Conservation (phyloP, 805 yeast species). For the Nakazawaea peltata region DNA sequence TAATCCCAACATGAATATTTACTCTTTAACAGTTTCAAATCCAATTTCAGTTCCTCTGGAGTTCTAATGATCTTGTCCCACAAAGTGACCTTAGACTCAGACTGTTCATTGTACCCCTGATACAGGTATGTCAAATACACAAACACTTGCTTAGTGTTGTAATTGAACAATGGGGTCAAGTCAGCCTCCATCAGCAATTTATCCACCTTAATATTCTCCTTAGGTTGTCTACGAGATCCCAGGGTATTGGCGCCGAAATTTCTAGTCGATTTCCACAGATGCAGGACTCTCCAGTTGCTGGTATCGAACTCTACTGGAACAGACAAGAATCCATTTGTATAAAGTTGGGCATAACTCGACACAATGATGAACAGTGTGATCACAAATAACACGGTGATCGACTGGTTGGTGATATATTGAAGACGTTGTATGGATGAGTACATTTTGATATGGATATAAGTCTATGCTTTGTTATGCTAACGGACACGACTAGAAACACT, state of each 20-base stretch:
- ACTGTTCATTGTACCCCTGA: slow-evolving; percentile 32
- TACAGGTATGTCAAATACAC: slow-evolving; percentile 86
- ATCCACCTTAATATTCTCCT: slow-evolving; percentile 61
- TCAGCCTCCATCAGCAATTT: slow-evolving; percentile 71
- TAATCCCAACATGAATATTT: slow-evolving; percentile 89
- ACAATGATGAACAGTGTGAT: slow-evolving; percentile 39
- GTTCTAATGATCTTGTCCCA: slow-evolving; percentile 81
- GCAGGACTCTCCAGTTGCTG: background rate
- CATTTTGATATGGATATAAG: slow-evolving; percentile 18
- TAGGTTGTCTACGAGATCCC: slow-evolving; percentile 52
- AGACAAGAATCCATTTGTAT: slow-evolving; percentile 33
- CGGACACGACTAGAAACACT: no score
- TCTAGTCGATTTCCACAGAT: slow-evolving; percentile 12
- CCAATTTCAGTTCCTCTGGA: slow-evolving; percentile 46
- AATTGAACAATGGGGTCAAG: slow-evolving; percentile 74
- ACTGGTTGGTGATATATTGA: slow-evolving; percentile 45
- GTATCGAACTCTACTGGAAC: background rate
- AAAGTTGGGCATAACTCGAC: slow-evolving; percentile 42
- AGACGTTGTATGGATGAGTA: slow-evolving; percentile 33
- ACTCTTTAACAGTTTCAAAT: slow-evolving; percentile 44
- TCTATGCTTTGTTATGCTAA: background rate
- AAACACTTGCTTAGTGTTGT: slow-evolving; percentile 97
- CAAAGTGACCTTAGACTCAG: slow-evolving; percentile 60
- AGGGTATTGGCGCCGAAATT: slow-evolving; percentile 48
- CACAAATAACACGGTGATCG: slow-evolving; percentile 41